Conservation (phyloP, 202 grass and related monocot species). For the Musa balbisiana region DNA sequence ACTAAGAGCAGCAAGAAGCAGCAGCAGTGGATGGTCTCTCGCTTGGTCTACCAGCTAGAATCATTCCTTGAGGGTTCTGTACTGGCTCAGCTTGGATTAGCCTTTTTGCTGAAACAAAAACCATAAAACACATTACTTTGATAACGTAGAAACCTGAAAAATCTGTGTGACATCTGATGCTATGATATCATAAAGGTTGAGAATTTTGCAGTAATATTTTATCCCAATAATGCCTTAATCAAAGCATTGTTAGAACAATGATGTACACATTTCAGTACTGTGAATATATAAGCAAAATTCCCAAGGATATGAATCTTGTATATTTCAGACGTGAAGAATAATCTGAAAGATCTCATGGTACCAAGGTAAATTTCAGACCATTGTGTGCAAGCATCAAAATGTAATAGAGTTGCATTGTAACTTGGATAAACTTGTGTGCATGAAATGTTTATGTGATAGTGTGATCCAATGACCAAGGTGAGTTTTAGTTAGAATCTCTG, state of each 20-base stretch:
- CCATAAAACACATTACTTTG: slow-evolving; percentile 1
- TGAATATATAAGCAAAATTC: background rate
- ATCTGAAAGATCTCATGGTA: no score
- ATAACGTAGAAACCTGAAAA: background rate
- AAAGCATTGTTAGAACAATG: no score
- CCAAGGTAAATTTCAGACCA: no score
- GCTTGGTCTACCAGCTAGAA: background rate
- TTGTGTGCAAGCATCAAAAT: background rate
- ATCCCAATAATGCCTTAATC: no score
- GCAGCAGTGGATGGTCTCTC: background rate
- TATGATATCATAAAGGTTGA: background rate
- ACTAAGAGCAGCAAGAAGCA: background rate
- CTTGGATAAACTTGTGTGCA: background rate
- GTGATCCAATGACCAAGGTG: slow-evolving; percentile 10
- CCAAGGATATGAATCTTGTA: background rate
- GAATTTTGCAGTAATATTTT: no score
- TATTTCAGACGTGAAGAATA: no score
- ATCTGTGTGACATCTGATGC: background rate
- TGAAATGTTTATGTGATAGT: background rate
- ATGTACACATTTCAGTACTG: no score
- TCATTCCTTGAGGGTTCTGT: slow-evolving; percentile 51
- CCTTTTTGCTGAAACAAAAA: slow-evolving; percentile 58
- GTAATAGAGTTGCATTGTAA: background rate
- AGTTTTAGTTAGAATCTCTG: slow-evolving; percentile 1
- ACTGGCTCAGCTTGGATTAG: slow-evolving; percentile 50